Base-by-base conservation (phyloP, 257 asterid genomes). In the Nicotiana knightiana region DNA sequence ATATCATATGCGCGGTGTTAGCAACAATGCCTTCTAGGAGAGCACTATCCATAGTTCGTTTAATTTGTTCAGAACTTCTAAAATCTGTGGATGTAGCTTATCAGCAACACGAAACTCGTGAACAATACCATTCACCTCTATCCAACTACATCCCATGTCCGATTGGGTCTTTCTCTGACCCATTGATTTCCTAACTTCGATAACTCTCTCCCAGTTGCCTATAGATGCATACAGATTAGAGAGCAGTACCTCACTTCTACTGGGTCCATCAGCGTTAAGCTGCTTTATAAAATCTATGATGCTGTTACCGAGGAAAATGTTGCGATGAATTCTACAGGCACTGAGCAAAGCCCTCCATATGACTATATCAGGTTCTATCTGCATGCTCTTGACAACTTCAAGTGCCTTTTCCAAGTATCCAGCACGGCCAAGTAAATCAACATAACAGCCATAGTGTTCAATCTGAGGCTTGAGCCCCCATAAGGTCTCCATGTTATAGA, bases 401-500 rank as follows among this genome's bases (percentile, higher is more conserved):
- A 93, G 88, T 64, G 98, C 94, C 90, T 90, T 92, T 3, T 91
- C 95, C 85, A 93, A 83, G 88, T 85, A 91, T 76, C 98, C 97
- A 55, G 97, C 93, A 81, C 97, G 98, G 63, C 94, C 93, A 55
- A 95, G 94, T 87, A 95, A 86, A 89, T 95, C 97, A 51, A 92
- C 70, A n/a, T 88, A 90, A 85, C 97, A 93, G 70, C 97, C 97
- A 82, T 91, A 92, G 86, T 93, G 97, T 84, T 92, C 94, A n/a
- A 93, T 92, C 66, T 87, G 87, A 16, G 97, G 92, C 58, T 54
- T 78, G 59, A 93, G 59, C 17, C 91, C 90, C 90, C 94, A 90
- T 39, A 77, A 58, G 48, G 16, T 89, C 84, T 87, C 91, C 96
- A 94, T 91, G 86, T 87, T 90, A 35, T 88, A 86, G 89, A 93